Percentiles rank a stretch among this genome's conserved stretches.
These are phyloP conservation scores for Tulasnella sp. DNA, from an alignment of 768 basidiomycete genomes.

Conservation along the genomic window DNA sequence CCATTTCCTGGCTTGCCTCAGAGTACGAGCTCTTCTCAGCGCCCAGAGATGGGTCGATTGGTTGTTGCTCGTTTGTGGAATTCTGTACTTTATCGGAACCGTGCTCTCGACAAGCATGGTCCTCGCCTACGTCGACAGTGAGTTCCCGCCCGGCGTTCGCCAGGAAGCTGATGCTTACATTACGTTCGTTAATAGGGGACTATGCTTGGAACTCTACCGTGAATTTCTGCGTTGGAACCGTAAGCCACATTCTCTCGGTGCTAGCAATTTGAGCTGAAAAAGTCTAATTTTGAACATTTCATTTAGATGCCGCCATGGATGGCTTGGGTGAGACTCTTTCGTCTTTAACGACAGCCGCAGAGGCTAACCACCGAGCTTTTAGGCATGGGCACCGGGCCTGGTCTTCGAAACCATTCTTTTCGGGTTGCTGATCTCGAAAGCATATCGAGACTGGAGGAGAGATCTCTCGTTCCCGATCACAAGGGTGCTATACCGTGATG, in stretches of 20 bases:
- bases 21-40: background rate
- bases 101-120: background rate
- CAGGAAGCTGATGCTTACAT: background rate
- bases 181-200: background rate
- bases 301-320: background rate
- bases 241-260: background rate
- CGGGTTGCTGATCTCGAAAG: background rate
- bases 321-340: background rate
- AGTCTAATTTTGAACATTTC: background rate
- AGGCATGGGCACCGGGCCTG: conserved; percentile 3
- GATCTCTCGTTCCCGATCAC: background rate
- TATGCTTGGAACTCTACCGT: background rate
- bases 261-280: too few relatives aligned
- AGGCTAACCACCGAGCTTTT: background rate
- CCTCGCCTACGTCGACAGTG: background rate
- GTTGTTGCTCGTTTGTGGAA: background rate
- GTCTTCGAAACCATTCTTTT: conserved; percentile 9
- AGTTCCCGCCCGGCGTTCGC: background rate
- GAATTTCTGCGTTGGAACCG: background rate
- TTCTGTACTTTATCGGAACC: background rate
- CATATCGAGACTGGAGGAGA: background rate
- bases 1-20: background rate
- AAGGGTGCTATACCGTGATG: conserved; percentile 9
- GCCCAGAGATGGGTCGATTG: background rate
- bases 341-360: background rate